phyloP scores from a whole-genome alignment of 2,329 filamentous ascomycete species.

The Cylindrodendrum hubeiense region DNA sequence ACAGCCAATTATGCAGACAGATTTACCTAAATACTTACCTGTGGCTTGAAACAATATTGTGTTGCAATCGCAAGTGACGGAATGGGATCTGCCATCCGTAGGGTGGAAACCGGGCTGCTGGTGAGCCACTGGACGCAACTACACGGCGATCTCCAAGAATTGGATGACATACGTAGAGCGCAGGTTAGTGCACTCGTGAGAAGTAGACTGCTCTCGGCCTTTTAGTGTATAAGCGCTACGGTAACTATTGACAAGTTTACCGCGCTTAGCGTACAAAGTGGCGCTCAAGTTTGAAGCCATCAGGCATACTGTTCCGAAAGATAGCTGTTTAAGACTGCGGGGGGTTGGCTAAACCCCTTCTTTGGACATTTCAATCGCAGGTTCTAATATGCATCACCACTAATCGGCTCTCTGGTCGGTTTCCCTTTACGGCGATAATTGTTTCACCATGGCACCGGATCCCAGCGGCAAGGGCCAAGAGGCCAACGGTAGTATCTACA shows the following conservation, averaged over 20 bases:
- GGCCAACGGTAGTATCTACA: not conserved
- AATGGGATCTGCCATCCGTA: too few relatives aligned
- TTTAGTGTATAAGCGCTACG: not conserved
- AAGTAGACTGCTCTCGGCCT: not conserved
- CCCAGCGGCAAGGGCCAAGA: not conserved
- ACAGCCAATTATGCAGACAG: too few relatives aligned
- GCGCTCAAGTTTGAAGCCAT: not conserved
- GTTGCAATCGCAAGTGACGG: too few relatives aligned
- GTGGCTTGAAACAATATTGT: too few relatives aligned
- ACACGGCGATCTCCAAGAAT: too few relatives aligned
- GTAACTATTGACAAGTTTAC: not conserved
- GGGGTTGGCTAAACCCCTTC: too few relatives aligned
- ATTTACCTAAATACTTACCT: too few relatives aligned
- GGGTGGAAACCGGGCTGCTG: too few relatives aligned
- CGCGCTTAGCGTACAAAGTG: not conserved
- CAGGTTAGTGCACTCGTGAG: not conserved
- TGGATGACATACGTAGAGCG: not conserved
- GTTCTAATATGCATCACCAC: too few relatives aligned
- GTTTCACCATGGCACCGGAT: not conserved
- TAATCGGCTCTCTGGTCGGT: not conserved
- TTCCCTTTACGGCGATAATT: not conserved
- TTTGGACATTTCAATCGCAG: too few relatives aligned
- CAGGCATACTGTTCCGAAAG: not conserved
- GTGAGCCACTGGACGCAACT: too few relatives aligned
- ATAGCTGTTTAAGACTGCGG: too few relatives aligned